These are phyloP conservation scores for Calonectria leucothoes DNA, from an alignment of 2,329 filamentous ascomycete species.

Conservation along the genomic window DNA sequence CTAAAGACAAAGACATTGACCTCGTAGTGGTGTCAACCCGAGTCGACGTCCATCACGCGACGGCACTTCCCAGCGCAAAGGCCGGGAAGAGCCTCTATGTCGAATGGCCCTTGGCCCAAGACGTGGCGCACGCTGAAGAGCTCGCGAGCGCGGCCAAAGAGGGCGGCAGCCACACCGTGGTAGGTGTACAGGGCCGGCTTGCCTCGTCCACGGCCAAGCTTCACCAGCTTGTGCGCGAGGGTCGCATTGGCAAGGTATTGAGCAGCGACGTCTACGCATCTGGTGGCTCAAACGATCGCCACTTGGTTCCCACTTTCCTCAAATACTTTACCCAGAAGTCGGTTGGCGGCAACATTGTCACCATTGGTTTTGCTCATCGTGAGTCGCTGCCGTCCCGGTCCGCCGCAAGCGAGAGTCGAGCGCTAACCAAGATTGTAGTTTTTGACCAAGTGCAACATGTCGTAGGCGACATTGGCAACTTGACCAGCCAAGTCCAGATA, in stretches of 20 bases:
- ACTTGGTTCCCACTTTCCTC: constrained; percentile 47
- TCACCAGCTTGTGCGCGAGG: constrained; percentile 55
- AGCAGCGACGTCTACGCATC: constrained; percentile 58
- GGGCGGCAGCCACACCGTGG: constrained; percentile 52
- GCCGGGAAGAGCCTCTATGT: constrained; percentile 66
- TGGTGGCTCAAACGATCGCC: constrained; percentile 50
- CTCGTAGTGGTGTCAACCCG: constrained; percentile 66
- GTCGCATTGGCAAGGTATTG: constrained; percentile 63
- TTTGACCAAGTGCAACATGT: constrained; percentile 59
- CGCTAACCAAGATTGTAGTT: constrained; percentile 38
- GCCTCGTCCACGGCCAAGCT: constrained; percentile 58
- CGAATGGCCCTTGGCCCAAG: constrained; percentile 68
- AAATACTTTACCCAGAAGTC: constrained; percentile 61
- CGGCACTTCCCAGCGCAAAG: constrained; percentile 57
- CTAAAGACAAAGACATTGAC: constrained; percentile 61
- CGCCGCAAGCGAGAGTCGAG: too few species aligned
- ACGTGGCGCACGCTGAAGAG: constrained; percentile 52
- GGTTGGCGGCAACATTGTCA: constrained; percentile 58
- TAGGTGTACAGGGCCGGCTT: constrained; percentile 64
- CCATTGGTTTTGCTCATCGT: constrained; percentile 57
- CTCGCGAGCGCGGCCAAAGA: constrained; percentile 50
- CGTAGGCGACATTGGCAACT: constrained; percentile 56
- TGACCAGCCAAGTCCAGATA: constrained; percentile 55
- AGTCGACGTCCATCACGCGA: constrained; percentile 63
- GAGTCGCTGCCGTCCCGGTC: constrained; percentile 26